Percentiles rank a stretch among this genome's conserved stretches.
Evolutionary conservation across 176 grass and related monocot genomes (phyloP).

Genomic region (Poa annua): DNA sequence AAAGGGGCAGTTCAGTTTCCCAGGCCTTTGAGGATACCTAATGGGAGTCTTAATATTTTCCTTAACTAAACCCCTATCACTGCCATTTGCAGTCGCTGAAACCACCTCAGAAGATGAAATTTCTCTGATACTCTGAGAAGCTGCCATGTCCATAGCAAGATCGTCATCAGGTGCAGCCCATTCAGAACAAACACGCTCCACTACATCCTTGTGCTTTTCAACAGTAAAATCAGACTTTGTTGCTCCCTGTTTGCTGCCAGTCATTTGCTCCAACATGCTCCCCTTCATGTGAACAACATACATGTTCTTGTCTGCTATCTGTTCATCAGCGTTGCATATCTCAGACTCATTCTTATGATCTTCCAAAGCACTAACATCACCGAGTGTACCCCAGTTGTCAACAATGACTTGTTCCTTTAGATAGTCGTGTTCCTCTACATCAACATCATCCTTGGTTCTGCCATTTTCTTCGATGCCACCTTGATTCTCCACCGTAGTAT

Average conservation of each 20-base stretch:
- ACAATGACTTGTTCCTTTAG: constrained; percentile 10
- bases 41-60: constrained; percentile 37
- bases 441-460: background rate
- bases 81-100: background rate
- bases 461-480: background rate
- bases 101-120: constrained; percentile 27
- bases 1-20: constrained; percentile 49
- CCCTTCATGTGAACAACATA: background rate
- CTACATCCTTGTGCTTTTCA: background rate
- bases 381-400: background rate
- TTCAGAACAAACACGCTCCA: background rate
- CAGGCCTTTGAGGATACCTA: constrained; percentile 58
- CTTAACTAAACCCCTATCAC: constrained; percentile 6
- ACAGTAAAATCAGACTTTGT: background rate
- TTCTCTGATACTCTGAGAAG: background rate
- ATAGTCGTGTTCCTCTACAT: background rate
- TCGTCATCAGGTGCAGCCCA: constrained; percentile 21
- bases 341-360: background rate
- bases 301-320: constrained; percentile 4
- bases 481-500: background rate
- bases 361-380: background rate
- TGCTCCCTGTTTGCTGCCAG: background rate
- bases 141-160: background rate
- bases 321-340: background rate
- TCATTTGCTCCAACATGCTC: constrained; percentile 10